These are phyloP conservation scores for Cornus suecica DNA, from an alignment of 148 eudicot species.

Conservation along the genomic window DNA sequence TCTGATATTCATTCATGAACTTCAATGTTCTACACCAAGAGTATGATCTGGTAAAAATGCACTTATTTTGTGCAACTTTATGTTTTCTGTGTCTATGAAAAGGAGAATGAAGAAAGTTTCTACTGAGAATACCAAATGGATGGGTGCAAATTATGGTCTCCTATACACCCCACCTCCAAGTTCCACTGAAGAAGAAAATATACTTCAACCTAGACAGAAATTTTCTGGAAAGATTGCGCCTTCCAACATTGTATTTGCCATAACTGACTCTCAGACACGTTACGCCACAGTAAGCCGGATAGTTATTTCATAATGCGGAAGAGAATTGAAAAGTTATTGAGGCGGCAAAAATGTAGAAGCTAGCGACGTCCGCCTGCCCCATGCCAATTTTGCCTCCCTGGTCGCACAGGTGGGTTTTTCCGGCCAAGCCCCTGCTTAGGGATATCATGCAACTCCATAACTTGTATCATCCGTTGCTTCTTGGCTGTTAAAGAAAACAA, in stretches of 20 bases:
- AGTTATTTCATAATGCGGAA: constrained; percentile 3
- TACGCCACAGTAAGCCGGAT: background rate
- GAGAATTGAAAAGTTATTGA: constrained; percentile 3
- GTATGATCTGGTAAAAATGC: constrained; percentile 8
- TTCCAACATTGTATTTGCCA: background rate
- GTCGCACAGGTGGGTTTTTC: constrained; percentile 45
- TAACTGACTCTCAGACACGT: background rate
- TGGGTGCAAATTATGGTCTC: background rate
- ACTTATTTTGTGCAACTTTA: constrained; percentile 24
- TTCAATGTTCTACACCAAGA: background rate
- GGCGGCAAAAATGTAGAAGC: constrained; percentile 3
- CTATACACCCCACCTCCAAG: background rate
- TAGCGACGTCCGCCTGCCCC: constrained; percentile 69
- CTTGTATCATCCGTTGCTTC: constrained; percentile 83
- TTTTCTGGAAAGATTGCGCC: background rate
- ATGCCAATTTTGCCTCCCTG: constrained; percentile 60
- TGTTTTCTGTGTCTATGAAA: background rate
- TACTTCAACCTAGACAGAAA: background rate
- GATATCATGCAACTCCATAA: constrained; percentile 82
- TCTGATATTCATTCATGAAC: background rate
- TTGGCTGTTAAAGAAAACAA: constrained; percentile 50
- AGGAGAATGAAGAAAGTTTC: background rate
- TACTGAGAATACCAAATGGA: constrained; percentile 1
- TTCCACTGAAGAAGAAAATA: constrained; percentile 10
- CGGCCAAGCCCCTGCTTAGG: constrained; percentile 60